Percentiles rank a stretch among this genome's conserved stretches.
Evolutionary conservation across 176 grass and related monocot species (phyloP).

Genomic region (Ampelocalamus luodianensis): DNA sequence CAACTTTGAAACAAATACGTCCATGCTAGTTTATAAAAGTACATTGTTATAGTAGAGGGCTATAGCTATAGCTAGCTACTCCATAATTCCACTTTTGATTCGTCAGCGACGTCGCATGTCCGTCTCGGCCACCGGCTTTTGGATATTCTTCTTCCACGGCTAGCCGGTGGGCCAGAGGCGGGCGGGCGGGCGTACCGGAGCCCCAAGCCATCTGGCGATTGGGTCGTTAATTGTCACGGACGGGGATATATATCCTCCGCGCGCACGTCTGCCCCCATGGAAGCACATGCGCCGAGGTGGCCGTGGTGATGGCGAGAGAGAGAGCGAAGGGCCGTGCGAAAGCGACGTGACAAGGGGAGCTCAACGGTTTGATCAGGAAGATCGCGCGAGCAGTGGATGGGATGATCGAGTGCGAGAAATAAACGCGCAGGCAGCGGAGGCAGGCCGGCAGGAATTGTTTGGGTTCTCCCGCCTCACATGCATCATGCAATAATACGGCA

Average conservation of each 20-base stretch:
- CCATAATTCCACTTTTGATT: conserved; percentile 10
- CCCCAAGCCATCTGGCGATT: not conserved
- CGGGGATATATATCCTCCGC: conserved; percentile 23
- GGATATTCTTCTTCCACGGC: conserved; percentile 34
- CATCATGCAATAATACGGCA: conserved; percentile 25
- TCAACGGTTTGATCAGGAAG: conserved; percentile 37
- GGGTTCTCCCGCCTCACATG: conserved; percentile 4
- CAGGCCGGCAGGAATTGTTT: not conserved
- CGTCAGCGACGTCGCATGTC: not conserved
- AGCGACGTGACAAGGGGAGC: conserved; percentile 48
- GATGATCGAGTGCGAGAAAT: not conserved
- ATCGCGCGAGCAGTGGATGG: not conserved
- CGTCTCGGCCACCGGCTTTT: not conserved
- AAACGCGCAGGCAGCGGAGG: not conserved
- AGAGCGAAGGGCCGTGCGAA: conserved; percentile 1
- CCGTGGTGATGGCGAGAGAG: not conserved
- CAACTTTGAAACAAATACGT: too few species aligned
- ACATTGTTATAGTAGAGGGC: not conserved
- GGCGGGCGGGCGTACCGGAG: not conserved
- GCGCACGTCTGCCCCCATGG: conserved; percentile 24
- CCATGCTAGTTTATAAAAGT: not conserved
- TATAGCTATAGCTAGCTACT: not conserved
- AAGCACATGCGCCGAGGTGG: conserved; percentile 44
- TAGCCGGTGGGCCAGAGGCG: not conserved
- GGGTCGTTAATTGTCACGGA: conserved; percentile 42